phyloP scores from a whole-genome alignment of 1,284 basidiomycete species.

The Trichosporon faecale region DNA sequence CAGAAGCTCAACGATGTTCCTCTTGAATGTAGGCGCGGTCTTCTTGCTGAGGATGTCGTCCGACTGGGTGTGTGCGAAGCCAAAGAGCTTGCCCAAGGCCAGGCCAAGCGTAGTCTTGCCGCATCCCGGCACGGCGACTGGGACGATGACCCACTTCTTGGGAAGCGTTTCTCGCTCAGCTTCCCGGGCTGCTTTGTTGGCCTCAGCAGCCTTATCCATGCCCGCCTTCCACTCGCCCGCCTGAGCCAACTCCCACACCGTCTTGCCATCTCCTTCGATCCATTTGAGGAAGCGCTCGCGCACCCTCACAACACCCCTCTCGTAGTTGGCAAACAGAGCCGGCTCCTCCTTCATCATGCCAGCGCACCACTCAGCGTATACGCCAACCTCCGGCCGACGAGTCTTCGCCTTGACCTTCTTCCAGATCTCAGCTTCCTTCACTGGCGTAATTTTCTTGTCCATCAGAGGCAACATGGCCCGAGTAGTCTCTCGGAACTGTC shows the following conservation, averaged over 20 bases:
- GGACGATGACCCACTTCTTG: slow-evolving; percentile 81
- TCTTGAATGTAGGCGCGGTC: slow-evolving; percentile 70
- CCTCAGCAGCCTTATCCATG: slow-evolving; percentile 15
- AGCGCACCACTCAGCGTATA: slow-evolving; percentile 53
- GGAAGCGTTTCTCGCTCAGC: slow-evolving; percentile 36
- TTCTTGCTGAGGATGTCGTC: slow-evolving; percentile 85
- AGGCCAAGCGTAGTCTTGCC: slow-evolving; percentile 90
- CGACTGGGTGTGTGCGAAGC: slow-evolving; percentile 83
- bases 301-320: slow-evolving; percentile 72
- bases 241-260: slow-evolving; percentile 53
- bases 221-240: slow-evolving; percentile 41
- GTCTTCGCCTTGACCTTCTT: slow-evolving; percentile 40
- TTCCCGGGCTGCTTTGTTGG: slow-evolving; percentile 25
- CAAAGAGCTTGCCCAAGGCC: slow-evolving; percentile 73
- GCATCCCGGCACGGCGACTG: slow-evolving; percentile 87
- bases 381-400: slow-evolving; percentile 49
- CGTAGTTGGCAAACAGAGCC: slow-evolving; percentile 63
- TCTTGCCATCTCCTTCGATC: slow-evolving; percentile 59
- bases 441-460: slow-evolving; percentile 13
- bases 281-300: slow-evolving; percentile 76
- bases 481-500: slow-evolving; percentile 95
- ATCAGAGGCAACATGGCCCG: slow-evolving; percentile 62
- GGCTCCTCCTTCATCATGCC: slow-evolving; percentile 65
- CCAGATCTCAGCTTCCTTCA: slow-evolving; percentile 38
- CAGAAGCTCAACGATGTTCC: slow-evolving; percentile 66